phyloP scores from a whole-genome alignment of 2,329 filamentous ascomycete genomes.

The Cytospora chrysosperma region DNA sequence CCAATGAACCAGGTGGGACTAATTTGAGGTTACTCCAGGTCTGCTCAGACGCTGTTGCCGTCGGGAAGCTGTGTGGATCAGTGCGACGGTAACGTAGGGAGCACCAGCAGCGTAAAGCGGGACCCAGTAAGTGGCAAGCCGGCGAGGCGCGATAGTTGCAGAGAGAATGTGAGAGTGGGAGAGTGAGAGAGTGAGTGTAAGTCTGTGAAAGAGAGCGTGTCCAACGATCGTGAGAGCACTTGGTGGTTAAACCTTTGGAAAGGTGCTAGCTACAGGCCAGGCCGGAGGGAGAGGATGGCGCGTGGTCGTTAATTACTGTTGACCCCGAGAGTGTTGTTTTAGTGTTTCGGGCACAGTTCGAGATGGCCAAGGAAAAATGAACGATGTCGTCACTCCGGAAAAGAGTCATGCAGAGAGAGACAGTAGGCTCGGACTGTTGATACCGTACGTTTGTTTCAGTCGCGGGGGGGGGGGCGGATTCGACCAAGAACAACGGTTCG shows the following conservation, averaged over 20 bases:
- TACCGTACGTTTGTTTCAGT: constrained; percentile 6
- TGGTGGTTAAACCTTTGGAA: constrained; percentile 9
- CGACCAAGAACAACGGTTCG: constrained; percentile 1
- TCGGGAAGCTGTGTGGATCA: constrained; percentile 20
- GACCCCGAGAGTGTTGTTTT: background rate
- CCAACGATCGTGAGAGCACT: constrained; percentile 7
- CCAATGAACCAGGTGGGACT: constrained; percentile 14
- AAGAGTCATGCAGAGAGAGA: constrained; percentile 15
- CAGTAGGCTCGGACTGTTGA: constrained; percentile 1
- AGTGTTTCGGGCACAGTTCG: constrained; percentile 11
- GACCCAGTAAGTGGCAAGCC: background rate
- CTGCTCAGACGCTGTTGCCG: constrained; percentile 20
- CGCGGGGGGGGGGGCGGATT: constrained; percentile 5
- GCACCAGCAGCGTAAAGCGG: constrained; percentile 2
- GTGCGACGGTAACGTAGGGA: constrained; percentile 13
- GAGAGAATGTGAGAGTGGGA: background rate
- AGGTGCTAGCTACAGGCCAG: background rate
- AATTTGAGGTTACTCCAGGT: constrained; percentile 14
- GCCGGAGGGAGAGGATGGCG: background rate
- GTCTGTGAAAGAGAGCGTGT: background rate
- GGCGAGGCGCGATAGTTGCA: background rate
- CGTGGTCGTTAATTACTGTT: background rate
- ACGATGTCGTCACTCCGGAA: constrained; percentile 16
- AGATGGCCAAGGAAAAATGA: constrained; percentile 12
- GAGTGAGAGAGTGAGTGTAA: too few species aligned